These are phyloP conservation scores for Malassezia globosa DNA, from an alignment of 1,284 basidiomycete species.

Conservation along the genomic window DNA sequence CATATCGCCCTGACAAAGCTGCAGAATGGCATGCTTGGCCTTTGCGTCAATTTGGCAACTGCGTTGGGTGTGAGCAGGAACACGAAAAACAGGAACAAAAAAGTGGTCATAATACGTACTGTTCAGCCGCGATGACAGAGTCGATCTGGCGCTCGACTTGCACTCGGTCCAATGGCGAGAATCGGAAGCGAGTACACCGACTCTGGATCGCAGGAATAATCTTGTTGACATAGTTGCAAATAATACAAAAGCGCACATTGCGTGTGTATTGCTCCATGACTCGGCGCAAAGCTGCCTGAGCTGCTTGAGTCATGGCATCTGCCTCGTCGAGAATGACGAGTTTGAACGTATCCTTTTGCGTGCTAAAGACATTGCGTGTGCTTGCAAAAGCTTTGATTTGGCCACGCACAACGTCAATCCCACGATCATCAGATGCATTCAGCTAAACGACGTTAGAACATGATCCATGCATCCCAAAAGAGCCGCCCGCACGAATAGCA, in stretches of 20 bases:
- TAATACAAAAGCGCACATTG: slow-evolving; percentile 98
- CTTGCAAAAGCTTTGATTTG: slow-evolving; percentile 98
- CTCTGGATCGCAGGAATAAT: slow-evolving; percentile 97
- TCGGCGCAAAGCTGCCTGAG: slow-evolving; percentile 86
- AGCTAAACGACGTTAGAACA: no score
- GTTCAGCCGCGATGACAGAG: slow-evolving; percentile 71
- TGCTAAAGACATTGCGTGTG: slow-evolving; percentile 66
- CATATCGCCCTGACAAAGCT: slow-evolving; percentile 93
- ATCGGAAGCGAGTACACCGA: slow-evolving; percentile 85
- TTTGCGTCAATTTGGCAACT: slow-evolving; percentile 78
- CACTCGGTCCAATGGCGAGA: slow-evolving; percentile 76
- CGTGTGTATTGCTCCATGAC: slow-evolving; percentile 95
- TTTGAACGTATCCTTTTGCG: slow-evolving; percentile 57
- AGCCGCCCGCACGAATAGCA: no score
- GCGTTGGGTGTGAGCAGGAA: no score
- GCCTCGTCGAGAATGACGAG: slow-evolving; percentile 97
- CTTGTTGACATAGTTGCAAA: slow-evolving; percentile 99
- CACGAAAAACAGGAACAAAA: no score
- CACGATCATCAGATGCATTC: slow-evolving; percentile 94
- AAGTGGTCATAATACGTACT: slow-evolving; percentile 50
- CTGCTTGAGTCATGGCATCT: slow-evolving; percentile 98
- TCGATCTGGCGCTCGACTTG: slow-evolving; percentile 76
- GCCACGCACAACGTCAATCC: slow-evolving; percentile 94
- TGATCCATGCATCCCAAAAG: background rate
- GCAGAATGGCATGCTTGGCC: slow-evolving; percentile 77